Evolutionary conservation across 257 asterid genomes (phyloP).

Genomic region (Salvia rosmarinus): DNA sequence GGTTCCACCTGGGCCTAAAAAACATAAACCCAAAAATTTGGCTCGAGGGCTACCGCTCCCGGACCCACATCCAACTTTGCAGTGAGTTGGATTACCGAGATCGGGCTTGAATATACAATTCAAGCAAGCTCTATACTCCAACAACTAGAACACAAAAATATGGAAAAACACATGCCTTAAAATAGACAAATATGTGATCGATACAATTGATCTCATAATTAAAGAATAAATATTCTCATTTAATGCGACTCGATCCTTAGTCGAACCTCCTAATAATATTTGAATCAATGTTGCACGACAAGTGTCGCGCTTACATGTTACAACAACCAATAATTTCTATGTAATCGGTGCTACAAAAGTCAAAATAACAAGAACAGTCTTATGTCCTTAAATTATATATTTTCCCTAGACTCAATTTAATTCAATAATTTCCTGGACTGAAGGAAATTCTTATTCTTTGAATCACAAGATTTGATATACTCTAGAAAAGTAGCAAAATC

Average conservation of each 20-base stretch:
- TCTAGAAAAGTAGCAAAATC: slow-evolving; percentile 60
- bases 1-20: too few species aligned
- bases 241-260: slow-evolving; percentile 4
- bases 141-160: background rate
- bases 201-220: background rate
- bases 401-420: background rate
- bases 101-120: too few species aligned
- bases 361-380: slow-evolving; percentile 35
- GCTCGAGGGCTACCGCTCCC: too few species aligned
- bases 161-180: background rate
- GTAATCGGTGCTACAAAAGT: slow-evolving; percentile 44
- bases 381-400: background rate
- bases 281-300: slow-evolving; percentile 33
- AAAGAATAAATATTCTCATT: slow-evolving; percentile 21
- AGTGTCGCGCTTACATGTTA: slow-evolving; percentile 33
- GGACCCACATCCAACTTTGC: too few species aligned
- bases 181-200: too few species aligned
- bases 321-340: slow-evolving; percentile 36
- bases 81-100: too few species aligned
- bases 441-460: slow-evolving; percentile 63
- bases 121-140: too few species aligned
- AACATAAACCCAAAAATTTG: too few species aligned
- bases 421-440: slow-evolving; percentile 60
- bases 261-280: slow-evolving; percentile 2
- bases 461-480: slow-evolving; percentile 56